Percentiles rank a stretch among this genome's conserved stretches.
Evolutionary conservation across 306 rosid species (phyloP).

Genomic region (Quercus alba): DNA sequence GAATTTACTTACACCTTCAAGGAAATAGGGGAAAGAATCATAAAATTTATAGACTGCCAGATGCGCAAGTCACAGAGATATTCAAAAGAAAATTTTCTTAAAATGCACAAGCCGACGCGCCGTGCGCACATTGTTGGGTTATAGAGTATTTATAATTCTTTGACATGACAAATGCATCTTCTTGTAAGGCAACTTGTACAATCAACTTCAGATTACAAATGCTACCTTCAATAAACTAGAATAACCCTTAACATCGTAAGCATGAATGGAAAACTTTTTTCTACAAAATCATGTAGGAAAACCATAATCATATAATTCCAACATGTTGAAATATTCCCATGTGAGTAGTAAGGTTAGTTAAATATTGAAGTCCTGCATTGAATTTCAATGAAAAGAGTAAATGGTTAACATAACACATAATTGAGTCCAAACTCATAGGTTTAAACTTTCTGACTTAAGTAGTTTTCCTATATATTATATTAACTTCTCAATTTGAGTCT

Average conservation of each 20-base stretch:
- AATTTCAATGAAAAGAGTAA: no score
- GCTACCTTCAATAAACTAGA: background rate
- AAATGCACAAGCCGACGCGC: background rate
- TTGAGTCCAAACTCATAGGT: no score
- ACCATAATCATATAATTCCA: background rate
- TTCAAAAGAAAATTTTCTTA: background rate
- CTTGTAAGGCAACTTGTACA: background rate
- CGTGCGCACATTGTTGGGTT: background rate
- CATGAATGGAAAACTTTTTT: background rate
- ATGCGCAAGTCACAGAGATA: background rate
- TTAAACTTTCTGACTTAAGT: no score
- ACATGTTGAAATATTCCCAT: background rate
- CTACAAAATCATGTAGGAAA: background rate
- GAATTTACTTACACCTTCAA: constrained; percentile 62
- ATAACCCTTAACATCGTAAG: background rate
- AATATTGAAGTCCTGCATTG: no score
- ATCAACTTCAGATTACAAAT: background rate
- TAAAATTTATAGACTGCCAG: background rate
- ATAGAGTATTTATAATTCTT: background rate
- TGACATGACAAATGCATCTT: background rate
- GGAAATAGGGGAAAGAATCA: background rate
- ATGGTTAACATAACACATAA: no score
- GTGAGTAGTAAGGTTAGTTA: no score
- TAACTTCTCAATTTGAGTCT: no score
- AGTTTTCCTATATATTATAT: no score